Percentiles rank a stretch among this genome's conserved stretches.
Evolutionary conservation across 495 filamentous ascomycete genomes (phyloP).

Genomic region (Penicillium coffeae): DNA sequence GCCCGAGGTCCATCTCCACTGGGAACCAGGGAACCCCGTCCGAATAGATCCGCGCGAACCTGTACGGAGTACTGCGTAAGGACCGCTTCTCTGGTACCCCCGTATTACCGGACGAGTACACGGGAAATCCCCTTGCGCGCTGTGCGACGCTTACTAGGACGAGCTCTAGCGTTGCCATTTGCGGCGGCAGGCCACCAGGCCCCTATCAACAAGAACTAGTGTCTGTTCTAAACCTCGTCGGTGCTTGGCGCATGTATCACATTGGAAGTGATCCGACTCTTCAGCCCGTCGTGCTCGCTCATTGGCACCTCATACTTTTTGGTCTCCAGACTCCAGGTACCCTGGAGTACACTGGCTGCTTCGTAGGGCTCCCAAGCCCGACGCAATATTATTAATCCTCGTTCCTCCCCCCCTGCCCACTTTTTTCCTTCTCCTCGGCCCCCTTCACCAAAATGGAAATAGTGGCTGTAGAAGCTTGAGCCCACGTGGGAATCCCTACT

Average conservation of each 20-base stretch:
- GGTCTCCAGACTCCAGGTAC: neutral
- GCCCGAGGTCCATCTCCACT: neutral
- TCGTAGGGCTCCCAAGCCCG: neutral
- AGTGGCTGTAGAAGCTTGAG: constrained; percentile 9
- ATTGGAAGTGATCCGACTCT: constrained; percentile 1
- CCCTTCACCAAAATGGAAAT: constrained; percentile 12
- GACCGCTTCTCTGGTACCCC: neutral
- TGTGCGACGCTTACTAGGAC: neutral
- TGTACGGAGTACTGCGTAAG: neutral
- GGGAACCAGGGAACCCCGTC: constrained; percentile 8
- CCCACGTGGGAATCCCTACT: constrained; percentile 19
- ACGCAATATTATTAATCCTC: neutral
- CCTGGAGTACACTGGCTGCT: neutral
- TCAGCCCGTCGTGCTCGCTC: constrained; percentile 2
- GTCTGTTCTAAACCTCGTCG: neutral
- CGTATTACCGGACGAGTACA: neutral
- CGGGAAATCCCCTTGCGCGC: neutral
- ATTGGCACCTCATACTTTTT: no score
- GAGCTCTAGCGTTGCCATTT: neutral
- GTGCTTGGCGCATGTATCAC: neutral
- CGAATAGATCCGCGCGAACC: constrained; percentile 17
- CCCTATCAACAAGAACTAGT: neutral
- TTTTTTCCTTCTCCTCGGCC: constrained; percentile 5
- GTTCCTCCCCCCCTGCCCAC: neutral
- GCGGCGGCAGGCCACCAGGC: neutral